A percentile compares a stretch with the other conserved stretches of the same genome.
These are phyloP conservation scores for Epichloe aotearoae DNA, from an alignment of 2,329 filamentous ascomycete genomes.

Conservation along the genomic window DNA sequence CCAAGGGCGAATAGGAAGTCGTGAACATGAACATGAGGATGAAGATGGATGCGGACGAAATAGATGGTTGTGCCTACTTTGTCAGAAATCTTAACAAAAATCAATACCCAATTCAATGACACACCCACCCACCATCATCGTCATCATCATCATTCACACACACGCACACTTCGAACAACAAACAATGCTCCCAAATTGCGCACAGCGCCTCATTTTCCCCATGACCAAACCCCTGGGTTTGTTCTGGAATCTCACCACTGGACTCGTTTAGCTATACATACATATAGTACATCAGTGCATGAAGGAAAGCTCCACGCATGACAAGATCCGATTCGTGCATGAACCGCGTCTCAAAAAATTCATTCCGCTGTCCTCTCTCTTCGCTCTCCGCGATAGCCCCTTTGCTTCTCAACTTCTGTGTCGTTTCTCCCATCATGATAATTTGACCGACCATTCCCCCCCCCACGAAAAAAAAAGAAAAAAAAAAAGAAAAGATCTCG, in stretches of 20 bases:
- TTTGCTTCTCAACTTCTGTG: neutral
- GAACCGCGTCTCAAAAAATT: neutral
- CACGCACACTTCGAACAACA: too few relatives aligned
- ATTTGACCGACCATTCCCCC: neutral
- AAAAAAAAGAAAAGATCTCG: neutral
- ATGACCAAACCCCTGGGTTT: neutral
- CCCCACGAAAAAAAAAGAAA: too few relatives aligned
- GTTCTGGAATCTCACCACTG: neutral
- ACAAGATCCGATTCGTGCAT: neutral
- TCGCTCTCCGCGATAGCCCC: neutral
- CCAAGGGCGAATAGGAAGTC: neutral
- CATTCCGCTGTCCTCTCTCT: neutral
- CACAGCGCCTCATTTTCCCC: too few relatives aligned
- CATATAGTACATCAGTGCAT: constrained; percentile 2
- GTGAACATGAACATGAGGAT: neutral
- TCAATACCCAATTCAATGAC: too few relatives aligned
- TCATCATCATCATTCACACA: too few relatives aligned
- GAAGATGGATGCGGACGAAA: too few relatives aligned
- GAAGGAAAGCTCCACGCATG: neutral
- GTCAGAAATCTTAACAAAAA: too few relatives aligned
- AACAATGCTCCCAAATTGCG: too few relatives aligned
- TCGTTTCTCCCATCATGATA: neutral
- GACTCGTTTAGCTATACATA: constrained; percentile 4
- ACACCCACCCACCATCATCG: too few relatives aligned
- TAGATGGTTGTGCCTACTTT: too few relatives aligned